Evolutionary conservation across 1,284 basidiomycete genomes (phyloP), one percentile per base, ranked within the genome.

Genomic region (Pulveroboletus sp.): DNA sequence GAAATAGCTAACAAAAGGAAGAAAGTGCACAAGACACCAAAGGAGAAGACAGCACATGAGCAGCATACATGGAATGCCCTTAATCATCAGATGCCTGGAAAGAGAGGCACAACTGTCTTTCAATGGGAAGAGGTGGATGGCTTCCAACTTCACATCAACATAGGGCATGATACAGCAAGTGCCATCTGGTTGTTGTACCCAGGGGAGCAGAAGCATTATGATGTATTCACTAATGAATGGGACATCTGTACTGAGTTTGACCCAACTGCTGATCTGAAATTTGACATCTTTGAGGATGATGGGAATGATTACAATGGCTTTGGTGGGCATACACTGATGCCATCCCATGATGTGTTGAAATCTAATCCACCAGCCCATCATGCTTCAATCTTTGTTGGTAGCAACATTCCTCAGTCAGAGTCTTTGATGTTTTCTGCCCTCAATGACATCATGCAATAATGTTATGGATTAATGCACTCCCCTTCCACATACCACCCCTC

Each of bases 161-260:
- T 51, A 42, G 35, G 35, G 3, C 9, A 24, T 18, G 25, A 28
- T 24, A 29, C 1, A 9, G 48, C 43, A 20, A 22, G 11, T 11
- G 2, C 14, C 9, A 58, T 55, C 35, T 58, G 57, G 57, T 25
- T 4, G 2, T 35, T n/a, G 2, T 48, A 58, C 33, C 39, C 26
- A 3, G 43, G 52, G 4, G 10, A 36, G 14, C 52, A 55, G 28
- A 58, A 50, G 26, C 6, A 17, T 17, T 58, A 56, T 24, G 31
- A 54, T 46, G 1, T 31, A 6, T 57, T 57, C 25, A 5, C 12
- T 2, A n/a, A 57, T 22, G 10, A 44, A 36, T 54, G 47, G 43
- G 31, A 57, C 18, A 42, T 57, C 22, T 54, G 51, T 24, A 49
- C 42, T 8, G 36, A 54, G 5, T 57, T 54, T 11, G 43, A 49